Conservation (phyloP, 805 yeast genomes). For the Lachancea lanzarotensis region DNA sequence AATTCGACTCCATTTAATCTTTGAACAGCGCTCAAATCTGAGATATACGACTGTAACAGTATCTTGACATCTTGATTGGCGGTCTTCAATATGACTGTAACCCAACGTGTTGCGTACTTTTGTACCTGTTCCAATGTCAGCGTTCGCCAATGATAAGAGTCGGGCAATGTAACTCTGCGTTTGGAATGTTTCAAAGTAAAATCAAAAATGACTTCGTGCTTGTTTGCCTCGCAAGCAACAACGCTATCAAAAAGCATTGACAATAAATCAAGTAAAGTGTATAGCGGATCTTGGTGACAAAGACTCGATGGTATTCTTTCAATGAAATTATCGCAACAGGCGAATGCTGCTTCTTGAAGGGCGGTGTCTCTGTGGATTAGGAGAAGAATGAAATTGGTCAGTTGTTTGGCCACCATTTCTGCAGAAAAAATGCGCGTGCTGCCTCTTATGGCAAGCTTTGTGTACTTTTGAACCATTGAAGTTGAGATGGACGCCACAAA, state of each 20-base stretch:
- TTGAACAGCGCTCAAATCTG: slow-evolving; percentile 37
- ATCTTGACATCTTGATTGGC: slow-evolving; percentile 72
- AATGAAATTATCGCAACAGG: slow-evolving; percentile 65
- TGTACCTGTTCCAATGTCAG: slow-evolving; percentile 57
- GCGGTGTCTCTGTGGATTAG: slow-evolving; percentile 74
- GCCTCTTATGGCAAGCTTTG: slow-evolving; percentile 45
- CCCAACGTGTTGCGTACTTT: slow-evolving; percentile 61
- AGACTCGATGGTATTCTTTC: slow-evolving; percentile 66
- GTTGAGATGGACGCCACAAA: slow-evolving; percentile 60
- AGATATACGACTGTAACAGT: slow-evolving; percentile 69
- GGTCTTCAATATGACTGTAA: slow-evolving; percentile 46
- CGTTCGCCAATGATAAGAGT: slow-evolving; percentile 80
- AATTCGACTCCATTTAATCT: slow-evolving; percentile 47
- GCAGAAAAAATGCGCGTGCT: slow-evolving; percentile 51
- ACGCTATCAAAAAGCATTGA: slow-evolving; percentile 72
- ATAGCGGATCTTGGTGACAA: slow-evolving; percentile 67
- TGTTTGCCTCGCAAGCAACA: slow-evolving; percentile 75
- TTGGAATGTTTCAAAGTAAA: slow-evolving; percentile 42
- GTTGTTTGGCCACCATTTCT: slow-evolving; percentile 55
- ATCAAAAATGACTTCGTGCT: slow-evolving; percentile 74
- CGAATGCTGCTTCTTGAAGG: slow-evolving; percentile 73
- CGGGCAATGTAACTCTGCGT: slow-evolving; percentile 34
- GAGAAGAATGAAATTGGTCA: slow-evolving; percentile 57
- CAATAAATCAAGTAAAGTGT: slow-evolving; percentile 73
- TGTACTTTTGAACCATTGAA: slow-evolving; percentile 51